Percentiles rank a stretch among this genome's conserved stretches.
These are phyloP conservation scores for Fraxinus americana DNA, from an alignment of 257 asterid species.

Conservation along the genomic window DNA sequence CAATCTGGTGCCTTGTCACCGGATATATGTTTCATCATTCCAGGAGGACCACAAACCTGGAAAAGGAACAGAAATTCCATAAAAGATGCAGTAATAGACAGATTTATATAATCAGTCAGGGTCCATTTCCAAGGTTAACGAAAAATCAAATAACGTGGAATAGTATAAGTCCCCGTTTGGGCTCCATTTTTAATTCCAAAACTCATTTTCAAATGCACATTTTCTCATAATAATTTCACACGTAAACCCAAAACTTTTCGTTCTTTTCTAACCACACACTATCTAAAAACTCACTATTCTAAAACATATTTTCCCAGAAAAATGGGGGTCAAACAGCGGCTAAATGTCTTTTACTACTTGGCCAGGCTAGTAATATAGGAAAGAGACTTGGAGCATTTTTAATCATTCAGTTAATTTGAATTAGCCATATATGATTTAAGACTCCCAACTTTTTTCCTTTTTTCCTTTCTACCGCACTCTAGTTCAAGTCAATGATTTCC, in stretches of 20 bases:
- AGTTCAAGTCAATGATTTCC: neutral
- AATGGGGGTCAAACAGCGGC: too few species aligned
- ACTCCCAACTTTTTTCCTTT: too few species aligned
- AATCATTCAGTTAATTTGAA: neutral
- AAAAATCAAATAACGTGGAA: neutral
- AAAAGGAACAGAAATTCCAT: conserved; percentile 22
- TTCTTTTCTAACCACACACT: too few species aligned
- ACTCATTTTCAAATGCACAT: too few species aligned
- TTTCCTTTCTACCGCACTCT: neutral
- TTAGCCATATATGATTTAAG: neutral
- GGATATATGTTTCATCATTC: conserved; percentile 84
- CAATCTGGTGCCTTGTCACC: conserved; percentile 84
- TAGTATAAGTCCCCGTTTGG: too few species aligned
- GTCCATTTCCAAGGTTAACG: neutral
- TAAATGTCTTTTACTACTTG: neutral
- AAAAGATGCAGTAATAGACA: conserved; percentile 10
- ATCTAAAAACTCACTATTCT: too few species aligned
- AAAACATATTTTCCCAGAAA: too few species aligned
- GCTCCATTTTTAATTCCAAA: too few species aligned
- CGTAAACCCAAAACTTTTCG: too few species aligned
- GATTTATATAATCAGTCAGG: neutral
- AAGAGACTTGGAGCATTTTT: neutral
- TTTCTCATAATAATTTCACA: too few species aligned
- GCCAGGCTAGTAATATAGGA: neutral
- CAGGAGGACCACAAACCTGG: conserved; percentile 99